Conservation (phyloP, 306 rosid species). For the barrel medic (Medicago truncatula) region MtrunA17r5.0-ANR NC_053045.1:51721501-51722000, state of each 20-base stretch:
- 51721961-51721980: no score
- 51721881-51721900: no score
- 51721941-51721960: no score
- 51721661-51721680: background rate
- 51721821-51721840: background rate
- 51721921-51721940: no score
- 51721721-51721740: background rate
- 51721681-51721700: background rate
- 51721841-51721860: no score
- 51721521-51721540: constrained; percentile 74
- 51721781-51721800: background rate
- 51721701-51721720: background rate
- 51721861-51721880: no score
- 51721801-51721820: background rate
- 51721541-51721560: constrained; percentile 72
- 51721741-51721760: background rate
- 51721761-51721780: background rate
- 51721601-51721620: background rate
- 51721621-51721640: background rate
- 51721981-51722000: no score
- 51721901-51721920: no score
- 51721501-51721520: constrained; percentile 81
- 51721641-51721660: background rate
- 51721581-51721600: constrained; percentile 65
- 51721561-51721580: constrained; percentile 78